phyloP scores from a whole-genome alignment of 139 green algal species.

The Chlamydomonas applanata region DNA sequence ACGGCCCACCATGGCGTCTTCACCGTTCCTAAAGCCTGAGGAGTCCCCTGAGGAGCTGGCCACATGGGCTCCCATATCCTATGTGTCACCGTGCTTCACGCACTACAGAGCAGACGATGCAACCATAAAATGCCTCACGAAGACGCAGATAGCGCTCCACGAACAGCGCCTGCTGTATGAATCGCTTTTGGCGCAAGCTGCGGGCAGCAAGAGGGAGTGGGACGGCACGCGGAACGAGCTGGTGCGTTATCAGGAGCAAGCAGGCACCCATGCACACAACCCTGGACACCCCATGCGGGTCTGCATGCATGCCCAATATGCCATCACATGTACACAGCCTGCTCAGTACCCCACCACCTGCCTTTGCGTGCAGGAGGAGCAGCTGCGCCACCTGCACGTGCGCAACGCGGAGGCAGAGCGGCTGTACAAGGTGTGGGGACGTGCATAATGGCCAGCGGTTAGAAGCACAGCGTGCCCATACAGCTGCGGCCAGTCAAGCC shows the following conservation, averaged over 20 bases:
- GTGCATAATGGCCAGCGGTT: no score
- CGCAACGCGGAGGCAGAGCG: conserved; percentile 16
- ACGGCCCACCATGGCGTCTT: no score
- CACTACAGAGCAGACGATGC: neutral
- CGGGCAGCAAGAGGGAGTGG: neutral
- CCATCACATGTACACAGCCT: neutral
- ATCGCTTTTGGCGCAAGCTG: neutral
- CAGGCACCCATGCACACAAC: neutral
- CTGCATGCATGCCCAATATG: neutral
- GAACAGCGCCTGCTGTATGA: neutral
- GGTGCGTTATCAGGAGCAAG: neutral
- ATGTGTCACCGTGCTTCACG: conserved; percentile 6
- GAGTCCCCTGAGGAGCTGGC: no score
- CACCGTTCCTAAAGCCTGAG: no score
- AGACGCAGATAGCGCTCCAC: conserved; percentile 4
- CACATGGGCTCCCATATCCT: neutral
- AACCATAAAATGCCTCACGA: neutral
- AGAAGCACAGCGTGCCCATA: no score
- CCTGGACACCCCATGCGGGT: no score
- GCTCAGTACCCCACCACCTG: no score
- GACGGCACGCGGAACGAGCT: neutral
- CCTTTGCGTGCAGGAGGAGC: conserved; percentile 1
- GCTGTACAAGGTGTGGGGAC: conserved; percentile 8
- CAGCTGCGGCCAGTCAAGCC: no score
- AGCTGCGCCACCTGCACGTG: neutral